Evolutionary conservation across 805 yeast species (phyloP).

Genomic region (Tetrapisispora namnaoensis): DNA sequence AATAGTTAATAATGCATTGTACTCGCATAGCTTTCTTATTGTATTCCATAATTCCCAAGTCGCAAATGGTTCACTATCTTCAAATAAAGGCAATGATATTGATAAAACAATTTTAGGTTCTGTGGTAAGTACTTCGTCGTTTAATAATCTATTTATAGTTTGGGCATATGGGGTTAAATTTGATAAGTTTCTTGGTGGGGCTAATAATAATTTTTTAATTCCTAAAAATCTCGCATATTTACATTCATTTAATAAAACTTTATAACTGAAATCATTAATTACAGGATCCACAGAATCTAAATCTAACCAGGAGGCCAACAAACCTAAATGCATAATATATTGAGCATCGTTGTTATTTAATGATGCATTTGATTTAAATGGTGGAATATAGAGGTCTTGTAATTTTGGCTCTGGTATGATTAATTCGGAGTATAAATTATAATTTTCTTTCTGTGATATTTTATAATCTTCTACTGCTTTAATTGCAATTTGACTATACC

Average conservation of each 20-base stretch:
- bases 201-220: conserved; percentile 42
- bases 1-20: conserved; percentile 50
- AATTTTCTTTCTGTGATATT: neutral
- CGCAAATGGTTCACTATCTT: conserved; percentile 43
- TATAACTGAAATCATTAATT: conserved; percentile 44
- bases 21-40: conserved; percentile 45
- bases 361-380: conserved; percentile 8
- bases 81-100: conserved; percentile 41
- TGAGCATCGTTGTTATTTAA: conserved; percentile 4
- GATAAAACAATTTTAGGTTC: conserved; percentile 31
- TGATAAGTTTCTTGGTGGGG: conserved; percentile 53
- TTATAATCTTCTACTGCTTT: conserved; percentile 15
- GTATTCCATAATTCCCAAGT: conserved; percentile 75
- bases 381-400: conserved; percentile 28
- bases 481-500: conserved; percentile 38
- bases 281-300: conserved; percentile 43
- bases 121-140: conserved; percentile 15
- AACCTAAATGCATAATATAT: conserved; percentile 36
- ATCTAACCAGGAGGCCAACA: conserved; percentile 63
- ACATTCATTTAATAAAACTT: conserved; percentile 50
- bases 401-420: conserved; percentile 25
- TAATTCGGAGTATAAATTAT: conserved; percentile 5
- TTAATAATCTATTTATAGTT: conserved; percentile 26
- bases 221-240: conserved; percentile 53
- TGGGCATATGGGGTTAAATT: conserved; percentile 44